These are phyloP conservation scores for Leccinum arenicola DNA, from an alignment of 768 basidiomycete species.

Conservation along the genomic window DNA sequence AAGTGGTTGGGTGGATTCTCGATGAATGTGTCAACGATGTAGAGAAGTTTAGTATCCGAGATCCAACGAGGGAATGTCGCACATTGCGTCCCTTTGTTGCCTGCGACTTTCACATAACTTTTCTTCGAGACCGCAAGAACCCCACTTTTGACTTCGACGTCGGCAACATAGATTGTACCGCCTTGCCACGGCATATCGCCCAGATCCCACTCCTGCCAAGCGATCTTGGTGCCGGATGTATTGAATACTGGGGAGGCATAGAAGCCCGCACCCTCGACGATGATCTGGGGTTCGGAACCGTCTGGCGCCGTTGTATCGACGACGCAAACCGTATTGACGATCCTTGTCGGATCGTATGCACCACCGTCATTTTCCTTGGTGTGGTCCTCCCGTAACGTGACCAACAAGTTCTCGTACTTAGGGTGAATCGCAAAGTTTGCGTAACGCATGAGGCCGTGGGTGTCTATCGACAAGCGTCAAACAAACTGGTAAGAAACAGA, in stretches of 20 bases:
- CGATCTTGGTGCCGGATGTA: constrained; percentile 50
- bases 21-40: constrained; percentile 53
- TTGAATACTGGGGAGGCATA: constrained; percentile 58
- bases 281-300: constrained; percentile 33
- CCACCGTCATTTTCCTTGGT: constrained; percentile 26
- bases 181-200: constrained; percentile 72
- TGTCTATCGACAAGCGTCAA: constrained; percentile 8
- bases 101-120: constrained; percentile 41
- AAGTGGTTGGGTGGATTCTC: constrained; percentile 34
- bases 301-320: constrained; percentile 39
- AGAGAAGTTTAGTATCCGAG: constrained; percentile 52
- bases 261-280: constrained; percentile 61
- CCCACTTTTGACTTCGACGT: constrained; percentile 23
- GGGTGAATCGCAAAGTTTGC: constrained; percentile 57
- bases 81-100: constrained; percentile 38
- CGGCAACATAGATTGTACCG: constrained; percentile 47
- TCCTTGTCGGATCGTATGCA: constrained; percentile 32
- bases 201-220: constrained; percentile 63
- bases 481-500: too few relatives aligned
- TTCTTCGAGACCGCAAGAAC: constrained; percentile 31
- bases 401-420: constrained; percentile 43
- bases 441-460: constrained; percentile 35
- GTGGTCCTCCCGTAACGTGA: constrained; percentile 68
- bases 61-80: constrained; percentile 34
- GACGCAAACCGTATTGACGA: constrained; percentile 50